Conservation (phyloP, 257 asterid species). For the Nicotiana obtusifolia region DNA sequence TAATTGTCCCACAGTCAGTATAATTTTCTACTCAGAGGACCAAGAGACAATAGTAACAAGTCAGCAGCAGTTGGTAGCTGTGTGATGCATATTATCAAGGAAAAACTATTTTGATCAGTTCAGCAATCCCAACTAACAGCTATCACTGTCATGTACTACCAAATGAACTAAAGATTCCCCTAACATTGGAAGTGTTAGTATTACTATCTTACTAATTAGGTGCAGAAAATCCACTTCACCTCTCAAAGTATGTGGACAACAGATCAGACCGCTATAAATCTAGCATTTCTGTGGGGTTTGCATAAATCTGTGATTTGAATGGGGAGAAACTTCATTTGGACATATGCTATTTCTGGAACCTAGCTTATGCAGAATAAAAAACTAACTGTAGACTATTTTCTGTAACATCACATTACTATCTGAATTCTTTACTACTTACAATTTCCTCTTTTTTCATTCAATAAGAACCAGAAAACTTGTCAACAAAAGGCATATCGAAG, state of each 20-base stretch:
- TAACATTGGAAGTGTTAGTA: background rate
- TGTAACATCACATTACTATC: background rate
- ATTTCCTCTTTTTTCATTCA: background rate
- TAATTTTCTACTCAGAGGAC: background rate
- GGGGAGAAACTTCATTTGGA: background rate
- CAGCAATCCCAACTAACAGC: background rate
- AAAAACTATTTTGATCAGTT: background rate
- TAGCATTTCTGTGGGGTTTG: background rate
- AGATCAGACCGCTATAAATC: background rate
- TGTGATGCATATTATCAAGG: background rate
- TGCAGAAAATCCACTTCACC: background rate
- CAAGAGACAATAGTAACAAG: background rate
- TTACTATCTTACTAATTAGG: background rate
- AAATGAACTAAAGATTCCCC: conserved; percentile 7
- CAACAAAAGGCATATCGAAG: background rate
- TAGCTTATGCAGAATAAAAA: background rate
- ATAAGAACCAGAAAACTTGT: background rate
- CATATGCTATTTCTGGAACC: background rate
- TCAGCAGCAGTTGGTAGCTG: background rate
- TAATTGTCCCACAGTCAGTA: background rate
- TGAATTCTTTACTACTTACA: background rate
- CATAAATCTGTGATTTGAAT: background rate
- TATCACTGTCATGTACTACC: conserved; percentile 3
- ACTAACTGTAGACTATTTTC: background rate
- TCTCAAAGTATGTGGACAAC: background rate